phyloP scores from a whole-genome alignment of 202 grass and related monocot species.

The Dendrocalamus latiflorus region DNA sequence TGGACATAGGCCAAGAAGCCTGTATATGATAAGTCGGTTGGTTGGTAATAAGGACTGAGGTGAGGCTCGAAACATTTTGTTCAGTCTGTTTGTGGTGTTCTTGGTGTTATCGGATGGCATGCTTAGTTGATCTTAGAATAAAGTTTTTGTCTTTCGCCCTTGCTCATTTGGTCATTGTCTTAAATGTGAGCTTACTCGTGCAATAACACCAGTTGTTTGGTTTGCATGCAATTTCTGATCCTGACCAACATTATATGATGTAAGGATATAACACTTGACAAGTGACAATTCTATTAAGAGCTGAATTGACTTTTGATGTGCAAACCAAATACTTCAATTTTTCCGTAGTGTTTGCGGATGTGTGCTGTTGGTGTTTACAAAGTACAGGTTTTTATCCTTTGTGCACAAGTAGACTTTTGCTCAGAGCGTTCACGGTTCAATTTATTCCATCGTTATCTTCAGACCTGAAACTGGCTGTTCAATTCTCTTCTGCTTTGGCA shows the following conservation, averaged over 20 bases:
- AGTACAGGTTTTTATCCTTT: not conserved
- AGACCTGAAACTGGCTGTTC: not conserved
- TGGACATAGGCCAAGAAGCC: conserved; percentile 37
- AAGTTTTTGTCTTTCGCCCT: not conserved
- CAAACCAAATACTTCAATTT: not conserved
- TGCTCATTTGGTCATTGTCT: not conserved
- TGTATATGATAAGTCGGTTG: conserved; percentile 33
- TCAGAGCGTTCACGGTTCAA: not conserved
- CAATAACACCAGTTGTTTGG: not conserved
- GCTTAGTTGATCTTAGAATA: conserved; percentile 44
- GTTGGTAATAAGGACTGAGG: conserved; percentile 29
- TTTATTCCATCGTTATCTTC: not conserved
- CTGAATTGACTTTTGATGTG: no score
- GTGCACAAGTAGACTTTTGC: not conserved
- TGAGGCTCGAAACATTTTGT: conserved; percentile 32
- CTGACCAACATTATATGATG: not conserved
- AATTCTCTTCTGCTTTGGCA: not conserved
- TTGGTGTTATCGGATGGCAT: conserved; percentile 12
- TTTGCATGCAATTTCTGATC: conserved; percentile 19
- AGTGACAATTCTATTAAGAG: not conserved
- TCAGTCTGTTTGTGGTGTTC: conserved; percentile 19
- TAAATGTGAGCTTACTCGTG: not conserved
- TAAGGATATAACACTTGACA: not conserved
- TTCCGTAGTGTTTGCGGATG: not conserved
- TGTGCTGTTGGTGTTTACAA: not conserved